Percentiles rank a stretch among this genome's conserved stretches.
These are phyloP conservation scores for Microcera coccophila DNA, from an alignment of 2,329 filamentous ascomycete species.

Conservation along the genomic window DNA sequence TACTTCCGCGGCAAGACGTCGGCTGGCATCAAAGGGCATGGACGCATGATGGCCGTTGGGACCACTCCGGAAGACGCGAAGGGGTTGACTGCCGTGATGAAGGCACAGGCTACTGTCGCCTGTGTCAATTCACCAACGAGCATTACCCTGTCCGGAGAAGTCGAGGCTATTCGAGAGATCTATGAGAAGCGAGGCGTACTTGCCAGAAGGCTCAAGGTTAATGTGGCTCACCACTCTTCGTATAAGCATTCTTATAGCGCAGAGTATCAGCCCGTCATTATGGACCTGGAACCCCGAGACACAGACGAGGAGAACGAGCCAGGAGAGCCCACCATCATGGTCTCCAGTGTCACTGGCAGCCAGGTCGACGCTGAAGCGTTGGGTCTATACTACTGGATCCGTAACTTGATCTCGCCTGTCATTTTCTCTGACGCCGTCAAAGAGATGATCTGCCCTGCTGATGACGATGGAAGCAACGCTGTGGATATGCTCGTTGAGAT, in stretches of 20 bases:
- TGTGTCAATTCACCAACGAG: conserved; percentile 16
- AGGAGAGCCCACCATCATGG: not conserved
- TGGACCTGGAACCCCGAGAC: not conserved
- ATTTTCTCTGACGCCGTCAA: not conserved
- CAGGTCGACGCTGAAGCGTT: not conserved
- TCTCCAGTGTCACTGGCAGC: not conserved
- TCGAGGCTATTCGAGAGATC: conserved; percentile 4
- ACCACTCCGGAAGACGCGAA: too few species aligned
- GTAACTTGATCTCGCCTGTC: not conserved
- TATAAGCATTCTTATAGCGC: conserved; percentile 16
- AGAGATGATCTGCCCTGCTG: not conserved
- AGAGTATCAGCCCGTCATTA: too few species aligned
- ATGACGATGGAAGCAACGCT: not conserved
- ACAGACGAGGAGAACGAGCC: not conserved
- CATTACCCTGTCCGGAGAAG: conserved; percentile 14
- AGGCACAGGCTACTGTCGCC: conserved; percentile 8
- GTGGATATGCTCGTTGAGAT: conserved; percentile 31
- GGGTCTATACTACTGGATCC: not conserved
- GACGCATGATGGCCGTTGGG: conserved; percentile 34
- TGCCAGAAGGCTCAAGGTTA: conserved; percentile 33
- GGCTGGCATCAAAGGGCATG: conserved; percentile 18
- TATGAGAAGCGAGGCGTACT: conserved; percentile 9
- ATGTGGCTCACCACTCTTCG: conserved; percentile 22
- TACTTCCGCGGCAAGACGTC: conserved; percentile 23
- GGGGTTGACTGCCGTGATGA: too few species aligned